Evolutionary conservation across 129 eudicot species (phyloP), one percentile per base, ranked within the genome.

Genomic region (Rutidosis leptorrhynchoides): DNA sequence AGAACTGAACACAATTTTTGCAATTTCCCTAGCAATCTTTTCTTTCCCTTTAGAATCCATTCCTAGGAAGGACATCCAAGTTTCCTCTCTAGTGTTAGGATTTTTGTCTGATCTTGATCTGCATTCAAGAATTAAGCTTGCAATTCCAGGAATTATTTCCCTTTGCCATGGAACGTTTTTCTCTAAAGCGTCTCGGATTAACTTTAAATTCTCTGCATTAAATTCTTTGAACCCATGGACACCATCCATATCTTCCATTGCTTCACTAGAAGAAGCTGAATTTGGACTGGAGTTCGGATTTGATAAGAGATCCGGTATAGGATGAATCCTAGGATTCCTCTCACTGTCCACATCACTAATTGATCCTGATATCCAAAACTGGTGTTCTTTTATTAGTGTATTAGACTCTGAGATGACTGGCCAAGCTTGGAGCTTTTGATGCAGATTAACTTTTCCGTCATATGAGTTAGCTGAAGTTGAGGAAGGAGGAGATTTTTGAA

Each of bases 221-320:
- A 76, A 40, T 51, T 81, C 82, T 42, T 79, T 80, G 83, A 84
- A 87, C 54, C 57, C 67, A 29, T 65, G 42, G 53, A 69, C 25
- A 24, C 49, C 71, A 61, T 81, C 68, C 12, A 65, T 16, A 6
- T 70, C 76, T 54, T 63, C 81, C 69, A 78, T 84, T 52, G 83
- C 83, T 54, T 84, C 87, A n/a, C 95, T 87, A 3, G 85, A 87
- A n/a, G 95, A 87, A 72, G 90, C 87, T 14, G 95, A 87, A 68
- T 84, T 87, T 1, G 95, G 90, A 62, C 84, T 87, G 15, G 95
- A 87, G 68, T 84, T 84, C 12, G 95, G 90, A 73, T 87, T 87
- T 29, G 90, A 87, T 51, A 83, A 58, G 40, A 87, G 90, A 17
- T 87, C 95, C 1, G 89, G 95, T 48, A 28, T 66, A 7, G 60